Conservation (phyloP, 1,139 yeast genomes). For the Trichomonascaceae sp. region DNA sequence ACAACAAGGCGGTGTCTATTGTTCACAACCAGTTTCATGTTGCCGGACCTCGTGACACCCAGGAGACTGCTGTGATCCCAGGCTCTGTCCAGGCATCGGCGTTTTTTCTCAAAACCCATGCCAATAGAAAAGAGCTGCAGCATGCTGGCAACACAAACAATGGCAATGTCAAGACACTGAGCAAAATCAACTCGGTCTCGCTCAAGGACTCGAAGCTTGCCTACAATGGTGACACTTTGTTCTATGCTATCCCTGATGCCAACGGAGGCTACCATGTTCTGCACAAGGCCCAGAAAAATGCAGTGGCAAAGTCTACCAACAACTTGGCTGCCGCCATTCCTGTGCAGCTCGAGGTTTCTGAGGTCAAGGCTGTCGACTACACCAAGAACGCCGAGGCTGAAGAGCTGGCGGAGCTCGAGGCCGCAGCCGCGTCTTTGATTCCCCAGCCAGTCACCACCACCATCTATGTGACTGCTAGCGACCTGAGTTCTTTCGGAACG, state of each 20-base stretch:
- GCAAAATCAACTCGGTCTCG: neutral
- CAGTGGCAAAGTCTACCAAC: neutral
- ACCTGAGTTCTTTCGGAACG: too few relatives aligned
- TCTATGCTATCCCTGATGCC: neutral
- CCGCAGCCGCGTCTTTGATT: too few relatives aligned
- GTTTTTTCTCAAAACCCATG: neutral
- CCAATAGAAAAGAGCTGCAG: neutral
- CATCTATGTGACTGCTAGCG: neutral
- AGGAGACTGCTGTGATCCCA: neutral
- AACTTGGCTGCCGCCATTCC: neutral
- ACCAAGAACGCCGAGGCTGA: too few relatives aligned
- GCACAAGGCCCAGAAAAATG: neutral
- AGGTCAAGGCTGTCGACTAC: too few relatives aligned
- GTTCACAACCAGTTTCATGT: slow-evolving; percentile 1
- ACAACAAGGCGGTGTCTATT: slow-evolving; percentile 5
- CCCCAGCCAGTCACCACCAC: neutral
- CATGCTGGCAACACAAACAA: neutral
- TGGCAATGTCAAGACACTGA: neutral
- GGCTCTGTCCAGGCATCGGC: neutral
- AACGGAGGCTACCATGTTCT: neutral
- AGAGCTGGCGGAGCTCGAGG: too few relatives aligned
- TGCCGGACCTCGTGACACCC: slow-evolving; percentile 3
- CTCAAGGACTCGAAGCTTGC: neutral
- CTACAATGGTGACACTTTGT: neutral
- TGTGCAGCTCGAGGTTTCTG: too few relatives aligned